Conservation (phyloP, 345 rosid species). For the Salix brachista region DNA sequence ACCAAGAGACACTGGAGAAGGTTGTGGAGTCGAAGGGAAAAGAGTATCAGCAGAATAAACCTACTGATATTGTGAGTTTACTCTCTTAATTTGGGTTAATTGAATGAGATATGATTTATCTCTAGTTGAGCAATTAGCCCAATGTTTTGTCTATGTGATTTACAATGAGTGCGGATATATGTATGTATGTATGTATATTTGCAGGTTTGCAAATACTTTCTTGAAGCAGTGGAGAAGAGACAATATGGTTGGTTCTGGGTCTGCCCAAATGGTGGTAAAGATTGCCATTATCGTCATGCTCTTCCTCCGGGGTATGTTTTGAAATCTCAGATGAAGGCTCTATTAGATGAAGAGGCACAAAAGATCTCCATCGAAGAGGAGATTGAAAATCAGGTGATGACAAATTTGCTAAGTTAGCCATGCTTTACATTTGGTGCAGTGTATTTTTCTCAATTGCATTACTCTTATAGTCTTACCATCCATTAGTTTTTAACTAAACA, state of each 20-base stretch:
- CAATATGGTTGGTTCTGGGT: conserved; percentile 98
- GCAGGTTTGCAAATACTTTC: conserved; percentile 92
- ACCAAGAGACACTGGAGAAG: conserved; percentile 87
- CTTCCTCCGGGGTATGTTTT: conserved; percentile 93
- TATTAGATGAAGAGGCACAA: conserved; percentile 77
- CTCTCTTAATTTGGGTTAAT: neutral
- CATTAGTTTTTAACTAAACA: neutral
- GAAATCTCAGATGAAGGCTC: conserved; percentile 95
- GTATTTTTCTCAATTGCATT: neutral
- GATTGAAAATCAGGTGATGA: conserved; percentile 79
- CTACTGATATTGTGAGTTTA: conserved; percentile 78
- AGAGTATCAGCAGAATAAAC: conserved; percentile 87
- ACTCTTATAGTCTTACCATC: neutral
- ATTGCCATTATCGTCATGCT: conserved; percentile 94
- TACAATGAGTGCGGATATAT: neutral
- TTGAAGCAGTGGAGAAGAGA: conserved; percentile 95
- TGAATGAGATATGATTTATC: neutral
- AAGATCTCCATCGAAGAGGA: conserved; percentile 83
- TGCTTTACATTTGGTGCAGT: neutral
- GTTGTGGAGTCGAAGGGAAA: conserved; percentile 80
- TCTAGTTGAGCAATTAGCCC: neutral
- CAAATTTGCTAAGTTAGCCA: neutral
- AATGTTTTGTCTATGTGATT: neutral
- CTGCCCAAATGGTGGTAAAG: conserved; percentile 82
- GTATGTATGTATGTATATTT: neutral